A percentile compares a stretch with the other conserved stretches of the same genome.
Conservation (phyloP, 2,329 filamentous ascomycete species). For the Aspergillus hortae region DNA sequence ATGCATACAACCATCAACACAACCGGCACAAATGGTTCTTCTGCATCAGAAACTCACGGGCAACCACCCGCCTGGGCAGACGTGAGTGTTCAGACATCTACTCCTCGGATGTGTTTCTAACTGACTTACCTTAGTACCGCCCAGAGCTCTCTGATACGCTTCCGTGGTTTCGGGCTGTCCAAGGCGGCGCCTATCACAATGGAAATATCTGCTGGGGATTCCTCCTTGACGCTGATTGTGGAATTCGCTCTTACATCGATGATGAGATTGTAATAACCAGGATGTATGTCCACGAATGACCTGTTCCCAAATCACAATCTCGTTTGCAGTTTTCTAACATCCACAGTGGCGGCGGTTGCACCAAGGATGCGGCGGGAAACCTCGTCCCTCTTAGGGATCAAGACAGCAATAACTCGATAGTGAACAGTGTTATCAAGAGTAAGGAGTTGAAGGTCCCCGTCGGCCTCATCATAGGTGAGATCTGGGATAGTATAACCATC, state of each 20-base stretch:
- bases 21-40: no score
- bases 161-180: slow-evolving; percentile 59
- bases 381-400: slow-evolving; percentile 50
- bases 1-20: no score
- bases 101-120: neutral
- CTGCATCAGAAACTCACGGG: neutral
- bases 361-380: slow-evolving; percentile 44
- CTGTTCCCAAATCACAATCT: neutral
- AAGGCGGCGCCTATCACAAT: slow-evolving; percentile 56
- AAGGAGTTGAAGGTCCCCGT: slow-evolving; percentile 50
- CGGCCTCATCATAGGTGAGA: slow-evolving; percentile 53
- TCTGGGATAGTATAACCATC: neutral
- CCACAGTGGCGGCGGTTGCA: slow-evolving; percentile 53
- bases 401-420: slow-evolving; percentile 30
- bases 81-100: neutral
- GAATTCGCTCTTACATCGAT: slow-evolving; percentile 56
- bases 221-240: slow-evolving; percentile 56
- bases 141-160: slow-evolving; percentile 62
- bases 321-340: slow-evolving; percentile 8
- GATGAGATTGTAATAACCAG: slow-evolving; percentile 62
- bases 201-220: slow-evolving; percentile 53
- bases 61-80: neutral
- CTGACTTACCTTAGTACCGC: slow-evolving; percentile 5
- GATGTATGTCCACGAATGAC: slow-evolving; percentile 44
- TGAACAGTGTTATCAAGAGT: slow-evolving; percentile 45